Evolutionary conservation across 441 rosid genomes (phyloP), one percentile per base, ranked within the genome.

Genomic region (Flueggea neowawraea): DNA sequence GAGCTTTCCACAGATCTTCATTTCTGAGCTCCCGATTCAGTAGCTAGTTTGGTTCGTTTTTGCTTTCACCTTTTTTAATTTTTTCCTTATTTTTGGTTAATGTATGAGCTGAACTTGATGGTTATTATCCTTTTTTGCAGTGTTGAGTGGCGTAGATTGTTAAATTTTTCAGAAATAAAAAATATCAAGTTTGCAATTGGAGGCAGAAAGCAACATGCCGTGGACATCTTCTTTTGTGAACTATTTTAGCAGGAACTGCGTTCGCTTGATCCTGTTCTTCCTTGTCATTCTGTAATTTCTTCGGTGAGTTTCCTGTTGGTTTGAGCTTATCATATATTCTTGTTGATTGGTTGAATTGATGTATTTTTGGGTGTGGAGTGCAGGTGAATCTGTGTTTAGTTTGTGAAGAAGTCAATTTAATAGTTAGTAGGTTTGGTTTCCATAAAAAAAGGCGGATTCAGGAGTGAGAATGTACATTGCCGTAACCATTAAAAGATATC

Each of bases 381-480:
- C 68, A 84, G 92, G 85, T 50, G 71, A 64, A 44, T 60, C 60
- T 73, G 16, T 61, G 17, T 65, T 62, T 47, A 57, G 12, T 41
- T 54, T 48, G 32, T 52, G 67, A 60, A 74, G 59, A 51, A 50
- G 16, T 9, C 5, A 16, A 5, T 39, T 4, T 58, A 68, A 50
- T 67, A 63, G 59, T 33, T 22, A n/a, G 16, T 69, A 55, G 60
- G 69, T 17, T 66, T 53, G 44, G 49, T 65, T 64, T 60, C 51
- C 43, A 63, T 67, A 57, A 36, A 36, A 54, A 57, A 63, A 61
- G 63, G 65, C 58, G 28, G 78, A 70, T 74, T 78, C 78, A 65
- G 81, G 70, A 54, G 69, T 79, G 89, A 89, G 92, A 79, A 91
- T 91, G 97, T 84, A 78, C 88, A 68, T 89, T 81, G 87, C 80